A percentile compares a stretch with the other conserved stretches of the same genome.
Conservation (phyloP, 805 yeast species). For the Saccharomycopsis amapae region DNA sequence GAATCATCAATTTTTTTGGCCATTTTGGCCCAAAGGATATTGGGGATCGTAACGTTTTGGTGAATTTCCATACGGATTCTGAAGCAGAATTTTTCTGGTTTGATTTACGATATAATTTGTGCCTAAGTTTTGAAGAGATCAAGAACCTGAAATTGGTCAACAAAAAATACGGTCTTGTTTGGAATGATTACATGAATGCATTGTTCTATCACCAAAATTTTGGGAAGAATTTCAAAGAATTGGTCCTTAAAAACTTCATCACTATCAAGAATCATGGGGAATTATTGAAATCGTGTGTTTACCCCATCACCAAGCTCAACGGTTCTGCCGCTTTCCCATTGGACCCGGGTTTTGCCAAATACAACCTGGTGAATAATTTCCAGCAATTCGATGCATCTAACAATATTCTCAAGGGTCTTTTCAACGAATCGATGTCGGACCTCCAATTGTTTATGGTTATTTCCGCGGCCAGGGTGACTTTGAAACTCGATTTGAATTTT, state of each 20-base stretch:
- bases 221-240: slow-evolving; percentile 20
- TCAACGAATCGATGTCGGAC: slow-evolving; percentile 45
- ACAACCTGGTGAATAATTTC: slow-evolving; percentile 21
- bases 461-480: slow-evolving; percentile 65
- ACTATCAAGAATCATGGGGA: slow-evolving; percentile 32
- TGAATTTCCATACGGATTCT: slow-evolving; percentile 18
- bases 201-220: slow-evolving; percentile 13
- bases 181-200: slow-evolving; percentile 21
- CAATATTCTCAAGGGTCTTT: slow-evolving; percentile 13
- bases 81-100: slow-evolving; percentile 22
- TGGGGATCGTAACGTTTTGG: neutral
- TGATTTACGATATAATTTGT: slow-evolving; percentile 18
- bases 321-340: slow-evolving; percentile 25
- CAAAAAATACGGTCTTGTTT: slow-evolving; percentile 17
- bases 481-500: slow-evolving; percentile 48
- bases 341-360: slow-evolving; percentile 16
- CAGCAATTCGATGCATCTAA: slow-evolving; percentile 24
- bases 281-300: slow-evolving; percentile 30
- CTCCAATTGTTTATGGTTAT: slow-evolving; percentile 65
- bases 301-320: slow-evolving; percentile 27
- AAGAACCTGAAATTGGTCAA: slow-evolving; percentile 16
- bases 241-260: slow-evolving; percentile 25
- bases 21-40: slow-evolving; percentile 1
- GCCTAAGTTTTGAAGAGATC: slow-evolving; percentile 16
- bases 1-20: slow-evolving; percentile 46